These are phyloP conservation scores for Wallacemonas sp. DNA, from an alignment of 208 protist species.

Conservation along the genomic window DNA sequence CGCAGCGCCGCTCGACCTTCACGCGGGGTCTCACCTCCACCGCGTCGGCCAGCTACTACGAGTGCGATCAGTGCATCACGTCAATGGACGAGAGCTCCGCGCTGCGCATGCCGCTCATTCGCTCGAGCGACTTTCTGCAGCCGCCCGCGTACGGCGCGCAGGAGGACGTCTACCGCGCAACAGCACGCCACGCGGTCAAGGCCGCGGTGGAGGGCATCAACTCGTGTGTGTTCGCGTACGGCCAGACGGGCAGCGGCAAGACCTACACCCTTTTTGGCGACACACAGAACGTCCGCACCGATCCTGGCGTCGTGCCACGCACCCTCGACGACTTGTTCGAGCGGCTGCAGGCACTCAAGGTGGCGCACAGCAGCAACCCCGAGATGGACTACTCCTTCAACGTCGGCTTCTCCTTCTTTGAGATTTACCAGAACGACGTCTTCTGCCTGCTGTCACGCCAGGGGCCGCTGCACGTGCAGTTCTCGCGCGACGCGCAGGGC, in stretches of 20 bases:
- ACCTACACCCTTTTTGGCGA: slow-evolving; percentile 88
- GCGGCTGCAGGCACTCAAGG: slow-evolving; percentile 50
- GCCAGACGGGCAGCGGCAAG: slow-evolving; percentile 86
- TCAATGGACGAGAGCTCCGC: slow-evolving; percentile 61
- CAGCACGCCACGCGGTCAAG: slow-evolving; percentile 66
- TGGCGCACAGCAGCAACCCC: slow-evolving; percentile 27
- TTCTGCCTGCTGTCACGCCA: slow-evolving; percentile 73
- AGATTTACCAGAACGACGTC: slow-evolving; percentile 84
- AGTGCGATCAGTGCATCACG: slow-evolving; percentile 61
- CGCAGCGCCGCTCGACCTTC: slow-evolving; percentile 13
- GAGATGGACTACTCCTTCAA: slow-evolving; percentile 61
- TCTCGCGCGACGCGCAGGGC: slow-evolving; percentile 39
- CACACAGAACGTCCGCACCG: slow-evolving; percentile 45
- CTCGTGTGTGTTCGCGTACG: slow-evolving; percentile 87
- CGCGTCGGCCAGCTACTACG: slow-evolving; percentile 65
- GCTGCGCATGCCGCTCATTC: slow-evolving; percentile 65
- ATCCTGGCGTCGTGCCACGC: slow-evolving; percentile 77
- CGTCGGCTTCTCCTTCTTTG: slow-evolving; percentile 73
- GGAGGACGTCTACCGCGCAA: slow-evolving; percentile 71
- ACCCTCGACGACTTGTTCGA: slow-evolving; percentile 66
- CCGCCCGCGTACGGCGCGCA: slow-evolving; percentile 67
- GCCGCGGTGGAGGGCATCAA: slow-evolving; percentile 86
- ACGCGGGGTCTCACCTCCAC: slow-evolving; percentile 36
- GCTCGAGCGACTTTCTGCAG: slow-evolving; percentile 65
- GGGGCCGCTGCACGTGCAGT: slow-evolving; percentile 66